A percentile compares a stretch with the other conserved stretches of the same genome.
phyloP scores from a whole-genome alignment of 345 rosid genomes.

The Brassica carinata region DNA sequence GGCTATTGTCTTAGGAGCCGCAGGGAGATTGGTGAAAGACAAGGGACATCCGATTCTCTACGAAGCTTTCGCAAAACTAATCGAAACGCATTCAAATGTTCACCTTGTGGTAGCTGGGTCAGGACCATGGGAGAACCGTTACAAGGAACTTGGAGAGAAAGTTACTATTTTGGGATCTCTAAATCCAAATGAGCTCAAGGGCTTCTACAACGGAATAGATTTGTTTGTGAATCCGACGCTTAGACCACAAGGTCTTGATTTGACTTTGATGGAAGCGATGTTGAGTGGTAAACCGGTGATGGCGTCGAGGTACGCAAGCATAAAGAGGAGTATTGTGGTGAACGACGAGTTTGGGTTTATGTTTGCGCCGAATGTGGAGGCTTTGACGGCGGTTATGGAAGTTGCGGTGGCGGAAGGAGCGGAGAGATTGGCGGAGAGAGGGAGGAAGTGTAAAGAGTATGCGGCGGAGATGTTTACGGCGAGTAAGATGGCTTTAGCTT shows the following conservation, averaged over 20 bases:
- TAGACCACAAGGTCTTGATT: slow-evolving; percentile 93
- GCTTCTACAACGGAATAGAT: slow-evolving; percentile 78
- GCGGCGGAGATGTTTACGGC: slow-evolving; percentile 87
- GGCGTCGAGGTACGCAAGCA: slow-evolving; percentile 91
- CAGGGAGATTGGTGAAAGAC: slow-evolving; percentile 92
- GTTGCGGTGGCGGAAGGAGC: slow-evolving; percentile 65
- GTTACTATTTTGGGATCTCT: slow-evolving; percentile 75
- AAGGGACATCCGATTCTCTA: slow-evolving; percentile 85
- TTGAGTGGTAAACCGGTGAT: slow-evolving; percentile 87
- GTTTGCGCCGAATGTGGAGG: slow-evolving; percentile 85
- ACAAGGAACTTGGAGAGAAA: slow-evolving; percentile 62
- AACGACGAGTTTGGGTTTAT: slow-evolving; percentile 82
- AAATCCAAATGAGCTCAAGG: slow-evolving; percentile 58
- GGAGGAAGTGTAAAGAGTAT: slow-evolving; percentile 63
- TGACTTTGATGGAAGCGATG: slow-evolving; percentile 95
- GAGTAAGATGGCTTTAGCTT: slow-evolving; percentile 86
- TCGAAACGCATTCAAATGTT: slow-evolving; percentile 45
- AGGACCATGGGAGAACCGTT: slow-evolving; percentile 88
- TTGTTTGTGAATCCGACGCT: slow-evolving; percentile 85
- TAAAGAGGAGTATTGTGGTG: slow-evolving; percentile 81
- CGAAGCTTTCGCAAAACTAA: slow-evolving; percentile 63
- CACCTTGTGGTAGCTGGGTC: slow-evolving; percentile 80
- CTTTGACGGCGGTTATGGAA: slow-evolving; percentile 61
- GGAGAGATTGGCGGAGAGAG: slow-evolving; percentile 66
- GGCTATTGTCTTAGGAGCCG: slow-evolving; percentile 67